These are phyloP conservation scores for Rhipidocladum racemiflorum DNA, from an alignment of 176 grass and related monocot species.

Conservation along the genomic window DNA sequence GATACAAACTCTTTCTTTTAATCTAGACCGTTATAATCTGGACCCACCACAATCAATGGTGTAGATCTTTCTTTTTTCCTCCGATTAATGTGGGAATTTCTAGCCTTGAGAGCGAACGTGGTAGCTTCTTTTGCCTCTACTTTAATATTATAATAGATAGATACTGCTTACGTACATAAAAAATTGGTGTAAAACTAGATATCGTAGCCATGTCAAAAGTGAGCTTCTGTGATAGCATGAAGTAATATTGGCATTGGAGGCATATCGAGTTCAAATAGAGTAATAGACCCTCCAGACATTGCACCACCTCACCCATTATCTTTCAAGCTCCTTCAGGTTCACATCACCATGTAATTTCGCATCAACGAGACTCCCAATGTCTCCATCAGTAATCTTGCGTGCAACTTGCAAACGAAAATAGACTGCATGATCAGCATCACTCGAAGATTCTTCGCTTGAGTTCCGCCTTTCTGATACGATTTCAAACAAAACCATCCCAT, in stretches of 20 bases:
- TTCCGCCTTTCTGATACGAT: background rate
- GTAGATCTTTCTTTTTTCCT: no score
- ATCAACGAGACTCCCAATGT: background rate
- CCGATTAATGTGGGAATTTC: no score
- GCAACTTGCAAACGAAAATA: background rate
- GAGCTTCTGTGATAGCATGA: background rate
- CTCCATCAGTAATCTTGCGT: background rate
- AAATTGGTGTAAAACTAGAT: no score
- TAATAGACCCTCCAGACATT: no score
- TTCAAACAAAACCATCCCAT: slow-evolving; percentile 18
- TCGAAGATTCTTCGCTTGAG: background rate
- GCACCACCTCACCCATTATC: slow-evolving; percentile 32
- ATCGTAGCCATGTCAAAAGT: no score
- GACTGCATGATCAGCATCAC: background rate
- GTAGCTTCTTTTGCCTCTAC: no score
- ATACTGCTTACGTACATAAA: no score
- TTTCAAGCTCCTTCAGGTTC: slow-evolving; percentile 16
- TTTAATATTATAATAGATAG: no score
- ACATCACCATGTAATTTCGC: background rate
- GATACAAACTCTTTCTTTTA: no score
- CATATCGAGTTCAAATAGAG: slow-evolving; percentile 7
- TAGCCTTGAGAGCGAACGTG: no score
- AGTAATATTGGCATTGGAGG: slow-evolving; percentile 43
- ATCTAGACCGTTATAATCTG: no score
- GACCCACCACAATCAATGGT: no score